Base-by-base conservation (phyloP, 257 asterid genomes). In the Eucommia ulmoides region DNA sequence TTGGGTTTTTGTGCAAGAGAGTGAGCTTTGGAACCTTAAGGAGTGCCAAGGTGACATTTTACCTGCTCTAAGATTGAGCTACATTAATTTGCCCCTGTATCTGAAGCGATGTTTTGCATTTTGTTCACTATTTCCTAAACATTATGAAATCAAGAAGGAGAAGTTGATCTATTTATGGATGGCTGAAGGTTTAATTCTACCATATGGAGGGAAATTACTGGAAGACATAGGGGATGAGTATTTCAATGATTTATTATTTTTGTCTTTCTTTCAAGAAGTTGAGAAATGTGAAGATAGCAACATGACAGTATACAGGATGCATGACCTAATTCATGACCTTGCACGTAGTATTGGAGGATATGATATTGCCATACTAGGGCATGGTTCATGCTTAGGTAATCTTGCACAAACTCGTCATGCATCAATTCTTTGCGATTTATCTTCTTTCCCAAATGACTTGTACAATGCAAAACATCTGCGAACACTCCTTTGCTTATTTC, bases 71-170 rank as follows among this genome's bases (percentile, higher is more conserved):
- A 50, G 26, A 47, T 20, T 66, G 54, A 66, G 67, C 49, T 66
- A 50, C 64, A 24, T 25, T 23, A 41, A 55, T 17, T 46, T 66
- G 56, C 55, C 67, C 2, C 42, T 46, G 38, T 22, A 23, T 24
- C 60, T 60, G 44, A 66, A 49, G 45, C 59, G 35, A 20, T 59
- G 66, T 46, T 55, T 54, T 46, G 45, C 33, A 20, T 65, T 41
- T 25, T 59, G 71, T 51, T 46, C 72, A 14, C 19, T 66, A 24
- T 60, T 60, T 23, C 64, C 64, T 19, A 60, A 66, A 38, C 45
- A 60, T 21, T 38, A 46, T 33, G 47, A 54, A 46, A 55, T 66
- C 21, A 19, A 33, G 10, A 57, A 50, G 49, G 67, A 55, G 7
- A 52, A 66, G 20, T 17, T 55, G 35, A 60, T 66, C 19, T 29